Evolutionary conservation across 1,139 yeast species (phyloP), one percentile per base, ranked within the genome.

Genomic region (Candida smagusa): DNA sequence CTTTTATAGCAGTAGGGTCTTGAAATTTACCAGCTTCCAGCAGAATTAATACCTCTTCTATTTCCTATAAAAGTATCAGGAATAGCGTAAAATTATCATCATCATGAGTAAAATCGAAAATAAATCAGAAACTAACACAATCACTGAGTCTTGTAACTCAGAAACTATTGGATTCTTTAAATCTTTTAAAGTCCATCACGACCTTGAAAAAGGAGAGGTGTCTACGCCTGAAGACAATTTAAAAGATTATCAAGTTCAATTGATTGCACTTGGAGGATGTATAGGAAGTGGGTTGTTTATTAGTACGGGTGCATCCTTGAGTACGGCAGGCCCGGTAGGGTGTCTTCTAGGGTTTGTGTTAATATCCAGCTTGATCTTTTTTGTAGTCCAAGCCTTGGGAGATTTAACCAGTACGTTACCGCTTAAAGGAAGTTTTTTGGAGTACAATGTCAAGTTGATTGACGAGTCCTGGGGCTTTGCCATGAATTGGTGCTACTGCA

Each of bases 241-340:
- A 24, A 43, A 43, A 27, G 49, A 43, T 9, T 45, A 45, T 38
- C 51, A 47, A 25, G 43, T 46, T 28, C 43, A 44, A 28, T 37
- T 66, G 61, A 68, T 68, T 43, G 67, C 72, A 22, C 51, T 68
- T 35, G 68, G 73, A 26, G 71, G 72, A 21, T 61, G 67, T 33
- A 64, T 68, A 33, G 74, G 74, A 33, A 58, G 68, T 21, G 74
- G 74, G 35, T 52, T 68, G 28, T 67, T 66, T 40, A 64, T 68
- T 30, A 65, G 68, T 28, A 52, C 45, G 40, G 49, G 47, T 13
- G 35, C 36, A 21, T 55, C 58, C 11, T 47, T 54, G 22, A 43
- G 51, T 19, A 37, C 40, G 5, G 49, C 47, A 2, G 58, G 57
- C 3, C 58, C 59, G 1, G 58, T 51, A 12, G 55, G 54, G 6